Base-by-base conservation (phyloP, 371 early-diverging fungal genomes). In the Mucor saturninus region DNA sequence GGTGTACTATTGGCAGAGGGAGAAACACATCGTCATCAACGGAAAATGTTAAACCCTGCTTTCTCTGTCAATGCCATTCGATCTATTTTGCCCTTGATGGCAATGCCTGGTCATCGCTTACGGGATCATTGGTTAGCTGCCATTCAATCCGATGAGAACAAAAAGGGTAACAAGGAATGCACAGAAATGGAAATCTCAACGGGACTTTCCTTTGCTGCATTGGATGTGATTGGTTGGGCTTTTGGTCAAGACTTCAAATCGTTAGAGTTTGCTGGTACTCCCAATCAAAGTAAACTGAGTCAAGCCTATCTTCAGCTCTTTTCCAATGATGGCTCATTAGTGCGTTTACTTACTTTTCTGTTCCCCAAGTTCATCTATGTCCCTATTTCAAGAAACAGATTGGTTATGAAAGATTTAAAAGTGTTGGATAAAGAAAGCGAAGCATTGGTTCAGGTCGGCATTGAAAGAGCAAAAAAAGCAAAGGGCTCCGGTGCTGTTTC, bases 41-140 rank as follows among this genome's bases (percentile, higher is more conserved):
- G 91, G 43, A 87, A 85, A 51, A 74, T 89, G 77, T 63, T 89
- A 40, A 89, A 89, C 63, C 91, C 91, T 7, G 85, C 86, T 7
- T 90, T 90, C 58, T 68, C 78, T 2, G 68, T 83, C 31, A 71
- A 76, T 46, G 70, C 85, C 10, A 70, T 88, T 49, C 79, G 79
- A 10, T 60, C 67, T 2, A 64, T 85, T 56, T 60, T 80, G 0
- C 88, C 88, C 0, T 54, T 74, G 43, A 73, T 87, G 62, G 64
- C 69, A 4, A 62, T 62, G 3, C 77, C 79, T 3, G 79, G 65
- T 4, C 42, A 69, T 28, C 59, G 64, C 8, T 66, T 83, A 30
- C 55, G 71, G 13, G 50, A 74, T 52, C 32, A 62, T 26, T 86
- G 84, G 86, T 21, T 43, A 74, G 45, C 30, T 58, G 29, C 84